Percentiles rank a stretch among this genome's conserved stretches.
Conservation (phyloP, 1,284 basidiomycete species). For the Trametes sp. region DNA sequence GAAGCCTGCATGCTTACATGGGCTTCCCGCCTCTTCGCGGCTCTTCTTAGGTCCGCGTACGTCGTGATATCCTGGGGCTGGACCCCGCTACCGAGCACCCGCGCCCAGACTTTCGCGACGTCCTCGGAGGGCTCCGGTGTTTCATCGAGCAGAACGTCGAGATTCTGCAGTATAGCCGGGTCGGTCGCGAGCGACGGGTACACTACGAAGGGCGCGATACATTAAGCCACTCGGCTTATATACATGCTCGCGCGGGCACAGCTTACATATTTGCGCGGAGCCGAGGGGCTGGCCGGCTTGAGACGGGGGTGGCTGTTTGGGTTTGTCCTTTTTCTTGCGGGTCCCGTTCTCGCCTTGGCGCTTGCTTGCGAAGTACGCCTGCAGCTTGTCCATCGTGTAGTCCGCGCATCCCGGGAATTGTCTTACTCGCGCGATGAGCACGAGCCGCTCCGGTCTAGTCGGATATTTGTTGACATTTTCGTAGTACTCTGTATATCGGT, state of each 20-base stretch:
- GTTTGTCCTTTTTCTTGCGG: not conserved
- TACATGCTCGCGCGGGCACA: not conserved
- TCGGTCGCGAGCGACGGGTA: conserved; percentile 22
- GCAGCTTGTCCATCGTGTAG: conserved; percentile 15
- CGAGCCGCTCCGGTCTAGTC: not conserved
- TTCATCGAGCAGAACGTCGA: conserved; percentile 19
- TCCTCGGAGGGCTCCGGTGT: conserved; percentile 10
- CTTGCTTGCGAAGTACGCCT: conserved; percentile 10
- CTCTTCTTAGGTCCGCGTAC: conserved; percentile 18
- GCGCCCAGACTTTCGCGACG: conserved; percentile 20
- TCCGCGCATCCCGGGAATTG: conserved; percentile 10
- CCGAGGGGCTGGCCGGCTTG: not conserved
- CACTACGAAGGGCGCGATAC: conserved; percentile 9
- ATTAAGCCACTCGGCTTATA: not conserved
- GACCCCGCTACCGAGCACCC: conserved; percentile 9
- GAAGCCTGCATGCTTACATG: not conserved
- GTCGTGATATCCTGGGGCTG: conserved; percentile 16
- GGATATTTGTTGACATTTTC: conserved; percentile 12
- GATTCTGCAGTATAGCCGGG: not conserved
- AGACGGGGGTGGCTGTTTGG: not conserved
- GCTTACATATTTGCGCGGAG: conserved; percentile 1
- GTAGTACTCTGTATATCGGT: conserved; percentile 13
- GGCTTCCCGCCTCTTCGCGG: not conserved
- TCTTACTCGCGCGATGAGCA: conserved; percentile 9
- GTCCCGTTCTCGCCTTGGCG: not conserved